Evolutionary conservation across 768 basidiomycete genomes (phyloP).

Genomic region (Mycena albidolilacea): DNA sequence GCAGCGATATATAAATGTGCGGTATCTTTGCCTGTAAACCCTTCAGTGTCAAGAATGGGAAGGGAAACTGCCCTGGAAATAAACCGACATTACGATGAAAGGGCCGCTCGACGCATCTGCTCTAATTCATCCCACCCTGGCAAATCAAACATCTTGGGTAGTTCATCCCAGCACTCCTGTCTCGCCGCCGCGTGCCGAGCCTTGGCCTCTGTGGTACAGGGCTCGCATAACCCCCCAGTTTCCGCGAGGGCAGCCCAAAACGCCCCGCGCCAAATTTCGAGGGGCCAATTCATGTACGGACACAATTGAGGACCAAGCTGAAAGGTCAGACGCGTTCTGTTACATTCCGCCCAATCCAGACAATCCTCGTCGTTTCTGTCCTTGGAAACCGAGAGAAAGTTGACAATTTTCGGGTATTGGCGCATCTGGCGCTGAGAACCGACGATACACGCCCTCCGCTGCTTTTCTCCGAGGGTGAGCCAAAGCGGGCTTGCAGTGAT

Average conservation of each 20-base stretch:
- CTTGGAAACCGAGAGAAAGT: neutral
- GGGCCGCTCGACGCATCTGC: too few species aligned
- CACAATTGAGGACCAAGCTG: neutral
- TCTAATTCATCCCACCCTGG: neutral
- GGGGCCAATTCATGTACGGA: neutral
- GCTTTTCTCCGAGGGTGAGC: neutral
- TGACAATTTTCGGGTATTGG: neutral
- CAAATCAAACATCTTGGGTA: slow-evolving; percentile 9
- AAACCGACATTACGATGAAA: too few species aligned
- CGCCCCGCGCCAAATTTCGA: neutral
- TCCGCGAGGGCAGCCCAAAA: neutral
- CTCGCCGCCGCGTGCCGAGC: neutral
- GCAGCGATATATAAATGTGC: too few species aligned
- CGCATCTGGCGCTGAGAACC: neutral
- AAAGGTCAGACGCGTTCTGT: neutral
- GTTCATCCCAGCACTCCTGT: slow-evolving; percentile 6
- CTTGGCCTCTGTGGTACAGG: too few species aligned
- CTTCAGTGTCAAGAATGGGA: too few species aligned
- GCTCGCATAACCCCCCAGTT: neutral
- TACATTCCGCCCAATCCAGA: neutral
- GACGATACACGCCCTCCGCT: neutral
- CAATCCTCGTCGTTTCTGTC: neutral
- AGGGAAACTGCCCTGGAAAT: too few species aligned
- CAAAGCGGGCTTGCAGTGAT: neutral
- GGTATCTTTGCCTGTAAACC: too few species aligned